phyloP scores from a whole-genome alignment of 352 stramenopile species.

The Phytophthora cryptogea region DNA sequence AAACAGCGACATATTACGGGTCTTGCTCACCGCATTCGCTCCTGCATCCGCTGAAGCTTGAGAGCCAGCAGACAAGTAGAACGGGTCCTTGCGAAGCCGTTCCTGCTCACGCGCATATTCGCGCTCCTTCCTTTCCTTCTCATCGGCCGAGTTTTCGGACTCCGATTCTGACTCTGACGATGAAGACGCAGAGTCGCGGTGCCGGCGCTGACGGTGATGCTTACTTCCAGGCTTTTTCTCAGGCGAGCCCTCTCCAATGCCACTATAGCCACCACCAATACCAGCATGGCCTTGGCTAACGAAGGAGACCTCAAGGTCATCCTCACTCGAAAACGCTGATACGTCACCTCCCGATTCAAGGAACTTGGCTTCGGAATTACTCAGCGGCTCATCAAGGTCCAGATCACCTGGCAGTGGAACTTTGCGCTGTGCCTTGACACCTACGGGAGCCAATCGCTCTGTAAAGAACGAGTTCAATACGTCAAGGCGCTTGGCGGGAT shows the following conservation, averaged over 20 bases:
- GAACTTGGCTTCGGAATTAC: constrained; percentile 65
- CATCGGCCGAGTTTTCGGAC: constrained; percentile 45
- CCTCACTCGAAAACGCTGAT: constrained; percentile 59
- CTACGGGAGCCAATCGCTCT: constrained; percentile 88
- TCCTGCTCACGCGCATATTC: constrained; percentile 63
- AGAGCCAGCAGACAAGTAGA: constrained; percentile 68
- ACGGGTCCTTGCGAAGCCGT: constrained; percentile 74
- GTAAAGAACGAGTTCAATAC: constrained; percentile 80
- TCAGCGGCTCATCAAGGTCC: constrained; percentile 67
- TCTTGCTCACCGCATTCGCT: constrained; percentile 34
- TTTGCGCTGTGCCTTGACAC: constrained; percentile 91
- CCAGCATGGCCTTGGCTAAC: constrained; percentile 52
- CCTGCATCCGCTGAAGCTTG: constrained; percentile 37
- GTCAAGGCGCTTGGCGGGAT: constrained; percentile 48
- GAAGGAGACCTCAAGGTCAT: constrained; percentile 86
- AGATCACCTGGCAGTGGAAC: constrained; percentile 89
- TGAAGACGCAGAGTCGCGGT: constrained; percentile 32
- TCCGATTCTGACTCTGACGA: constrained; percentile 36
- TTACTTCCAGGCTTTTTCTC: constrained; percentile 56
- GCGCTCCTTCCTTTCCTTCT: constrained; percentile 46
- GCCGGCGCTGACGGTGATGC: constrained; percentile 26
- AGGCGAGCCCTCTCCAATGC: constrained; percentile 47
- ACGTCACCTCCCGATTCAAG: constrained; percentile 77
- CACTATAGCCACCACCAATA: constrained; percentile 36
- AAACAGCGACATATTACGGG: not conserved